phyloP scores from a whole-genome alignment of 306 rosid species.

The Albizia julibrissin region DNA sequence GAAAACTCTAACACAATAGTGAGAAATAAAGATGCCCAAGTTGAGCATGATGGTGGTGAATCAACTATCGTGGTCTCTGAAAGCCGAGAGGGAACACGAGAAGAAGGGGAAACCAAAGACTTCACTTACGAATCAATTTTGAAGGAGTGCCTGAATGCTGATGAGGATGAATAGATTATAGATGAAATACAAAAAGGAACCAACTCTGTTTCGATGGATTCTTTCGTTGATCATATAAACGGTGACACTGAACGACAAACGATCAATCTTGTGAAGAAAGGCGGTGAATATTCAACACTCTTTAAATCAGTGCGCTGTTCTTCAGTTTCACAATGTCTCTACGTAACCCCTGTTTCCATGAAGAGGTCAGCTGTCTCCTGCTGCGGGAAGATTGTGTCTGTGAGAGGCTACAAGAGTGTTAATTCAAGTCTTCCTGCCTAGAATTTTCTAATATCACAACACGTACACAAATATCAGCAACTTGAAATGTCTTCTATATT shows the following conservation, averaged over 20 bases:
- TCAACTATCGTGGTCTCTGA: constrained; percentile 1
- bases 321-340: constrained; percentile 48
- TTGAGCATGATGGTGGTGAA: constrained; percentile 37
- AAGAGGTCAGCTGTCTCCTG: constrained; percentile 53
- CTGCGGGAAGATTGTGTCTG: constrained; percentile 41
- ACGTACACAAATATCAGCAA: background rate
- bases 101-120: constrained; percentile 36
- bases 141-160: background rate
- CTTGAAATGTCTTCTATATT: constrained; percentile 21
- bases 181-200: background rate
- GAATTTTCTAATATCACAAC: background rate
- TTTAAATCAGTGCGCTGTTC: constrained; percentile 35
- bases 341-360: constrained; percentile 58
- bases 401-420: constrained; percentile 31
- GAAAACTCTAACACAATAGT: constrained; percentile 30
- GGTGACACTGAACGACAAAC: background rate
- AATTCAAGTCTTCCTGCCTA: constrained; percentile 28
- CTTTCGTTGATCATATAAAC: constrained; percentile 2
- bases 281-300: constrained; percentile 6
- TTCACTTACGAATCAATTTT: background rate
- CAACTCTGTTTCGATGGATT: background rate
- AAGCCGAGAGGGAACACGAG: constrained; percentile 33
- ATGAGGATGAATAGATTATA: background rate
- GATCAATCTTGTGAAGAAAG: constrained; percentile 22
- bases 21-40: constrained; percentile 40